Percentiles rank a stretch among this genome's conserved stretches.
These are phyloP conservation scores for Yamadazyma atlantica DNA, from an alignment of 1,139 yeast genomes.

Conservation along the genomic window DNA sequence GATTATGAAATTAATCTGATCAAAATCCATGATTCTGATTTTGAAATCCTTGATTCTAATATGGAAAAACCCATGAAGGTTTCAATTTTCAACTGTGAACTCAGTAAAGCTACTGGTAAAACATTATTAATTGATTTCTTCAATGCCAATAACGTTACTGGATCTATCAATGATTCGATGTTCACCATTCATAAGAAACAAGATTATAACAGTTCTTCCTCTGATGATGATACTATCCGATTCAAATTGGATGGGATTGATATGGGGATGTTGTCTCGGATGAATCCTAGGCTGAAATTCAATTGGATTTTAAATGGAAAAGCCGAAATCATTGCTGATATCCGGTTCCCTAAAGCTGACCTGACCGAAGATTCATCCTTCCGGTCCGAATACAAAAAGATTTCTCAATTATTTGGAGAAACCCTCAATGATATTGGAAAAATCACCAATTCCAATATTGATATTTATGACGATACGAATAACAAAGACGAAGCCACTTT, in stretches of 20 bases:
- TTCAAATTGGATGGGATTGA: slow-evolving; percentile 67
- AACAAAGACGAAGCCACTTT: slow-evolving; percentile 27
- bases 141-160: slow-evolving; percentile 68
- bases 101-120: slow-evolving; percentile 58
- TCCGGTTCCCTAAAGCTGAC: slow-evolving; percentile 56
- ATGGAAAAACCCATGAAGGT: slow-evolving; percentile 44
- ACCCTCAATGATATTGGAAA: slow-evolving; percentile 28
- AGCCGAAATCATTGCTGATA: slow-evolving; percentile 68
- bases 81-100: slow-evolving; percentile 62
- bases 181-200: slow-evolving; percentile 68
- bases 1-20: slow-evolving; percentile 52
- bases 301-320: slow-evolving; percentile 73
- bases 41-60: slow-evolving; percentile 40
- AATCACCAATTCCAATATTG: slow-evolving; percentile 17
- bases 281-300: slow-evolving; percentile 45
- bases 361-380: slow-evolving; percentile 22
- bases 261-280: slow-evolving; percentile 41
- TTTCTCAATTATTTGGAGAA: slow-evolving; percentile 27
- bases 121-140: slow-evolving; percentile 64
- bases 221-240: slow-evolving; percentile 44
- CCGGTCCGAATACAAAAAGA: slow-evolving; percentile 22
- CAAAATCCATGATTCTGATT: slow-evolving; percentile 54
- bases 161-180: slow-evolving; percentile 70
- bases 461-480: slow-evolving; percentile 10
- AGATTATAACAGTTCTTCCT: slow-evolving; percentile 22